phyloP scores from a whole-genome alignment of 495 filamentous ascomycete genomes.

The Lasiosphaeriaceae sp. region DNA sequence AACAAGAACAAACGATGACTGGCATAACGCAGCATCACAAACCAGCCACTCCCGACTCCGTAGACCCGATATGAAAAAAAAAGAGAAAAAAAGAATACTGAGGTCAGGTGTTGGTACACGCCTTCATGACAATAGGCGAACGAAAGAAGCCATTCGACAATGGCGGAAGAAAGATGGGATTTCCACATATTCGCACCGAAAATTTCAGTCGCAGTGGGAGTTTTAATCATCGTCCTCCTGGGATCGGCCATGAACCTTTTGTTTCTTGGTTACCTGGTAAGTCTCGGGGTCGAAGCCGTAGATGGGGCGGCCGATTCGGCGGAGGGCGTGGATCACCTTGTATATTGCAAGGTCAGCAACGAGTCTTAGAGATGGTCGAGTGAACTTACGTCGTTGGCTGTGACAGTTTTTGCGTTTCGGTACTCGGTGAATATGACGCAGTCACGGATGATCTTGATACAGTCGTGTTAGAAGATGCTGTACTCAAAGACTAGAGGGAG shows the following conservation, averaged over 20 bases:
- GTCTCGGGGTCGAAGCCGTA: slow-evolving; percentile 47
- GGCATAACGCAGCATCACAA: too few relatives aligned
- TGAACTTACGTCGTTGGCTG: slow-evolving; percentile 56
- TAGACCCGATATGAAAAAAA: too few relatives aligned
- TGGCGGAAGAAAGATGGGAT: too few relatives aligned
- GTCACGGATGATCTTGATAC: slow-evolving; percentile 44
- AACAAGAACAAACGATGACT: too few relatives aligned
- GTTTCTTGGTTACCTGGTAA: background rate
- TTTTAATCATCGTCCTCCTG: background rate
- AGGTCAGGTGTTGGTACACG: too few relatives aligned
- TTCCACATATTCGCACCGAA: too few relatives aligned
- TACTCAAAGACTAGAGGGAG: background rate
- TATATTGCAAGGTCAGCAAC: background rate
- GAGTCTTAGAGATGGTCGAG: background rate
- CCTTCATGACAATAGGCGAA: too few relatives aligned
- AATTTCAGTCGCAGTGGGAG: too few relatives aligned
- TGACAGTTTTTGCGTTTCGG: slow-evolving; percentile 54
- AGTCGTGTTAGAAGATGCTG: slow-evolving; percentile 20
- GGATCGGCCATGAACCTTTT: background rate
- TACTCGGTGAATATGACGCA: slow-evolving; percentile 52
- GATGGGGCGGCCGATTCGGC: slow-evolving; percentile 43
- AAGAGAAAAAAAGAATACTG: too few relatives aligned
- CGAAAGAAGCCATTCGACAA: too few relatives aligned
- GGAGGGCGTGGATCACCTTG: slow-evolving; percentile 61
- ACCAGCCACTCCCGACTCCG: too few relatives aligned